Evolutionary conservation across 129 eudicot genomes (phyloP), one percentile per base, ranked within the genome.

Genomic region (Ambrosia artemisiifolia): DNA sequence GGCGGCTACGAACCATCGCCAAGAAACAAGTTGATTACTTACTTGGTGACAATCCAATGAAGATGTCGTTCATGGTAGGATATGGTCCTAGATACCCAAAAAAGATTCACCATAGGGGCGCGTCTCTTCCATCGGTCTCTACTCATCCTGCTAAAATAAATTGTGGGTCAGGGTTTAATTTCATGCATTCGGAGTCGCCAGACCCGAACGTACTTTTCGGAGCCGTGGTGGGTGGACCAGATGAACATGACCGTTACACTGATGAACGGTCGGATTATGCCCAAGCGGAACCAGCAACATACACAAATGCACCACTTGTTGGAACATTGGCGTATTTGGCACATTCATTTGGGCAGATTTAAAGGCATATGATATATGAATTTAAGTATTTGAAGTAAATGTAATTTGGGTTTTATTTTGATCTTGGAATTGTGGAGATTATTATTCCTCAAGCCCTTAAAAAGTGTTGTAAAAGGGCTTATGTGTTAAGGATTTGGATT

Each of bases 11-110:
- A 34, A 40, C 71, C 56, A 32, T 86, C 1, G 91, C 88, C 54
- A 78, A 69, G 76, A 54, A 42, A 9, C 91, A 86, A 55, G 82
- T 84, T 56, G 85, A 87, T 66, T 87, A 87, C 38, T 48, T 87
- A 14, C 75, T 87, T 2, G 85, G 86, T 1, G 72, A 78, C 24
- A 87, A 87, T 62, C 92, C 88, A 0, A 17, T 59, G 68, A 69
- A 67, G 17, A 81, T 87, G 83, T 83, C 88, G 16, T 87, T 84
- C 70, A 83, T 87, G 88, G 92, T 87, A 51, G 92, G 92, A 16
- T 84, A 84, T 3, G 88, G 92, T 32, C 67, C 71, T 3, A 73
- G 82, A 2, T 87, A 43, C 69, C 92, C 92, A 0, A 72, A 77
- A 38, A 74, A 44, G 64, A 81, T 87, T 28, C 88, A 87, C 65